Base-by-base conservation (phyloP, 768 basidiomycete genomes). In the Auriscalpium microsporum region DNA sequence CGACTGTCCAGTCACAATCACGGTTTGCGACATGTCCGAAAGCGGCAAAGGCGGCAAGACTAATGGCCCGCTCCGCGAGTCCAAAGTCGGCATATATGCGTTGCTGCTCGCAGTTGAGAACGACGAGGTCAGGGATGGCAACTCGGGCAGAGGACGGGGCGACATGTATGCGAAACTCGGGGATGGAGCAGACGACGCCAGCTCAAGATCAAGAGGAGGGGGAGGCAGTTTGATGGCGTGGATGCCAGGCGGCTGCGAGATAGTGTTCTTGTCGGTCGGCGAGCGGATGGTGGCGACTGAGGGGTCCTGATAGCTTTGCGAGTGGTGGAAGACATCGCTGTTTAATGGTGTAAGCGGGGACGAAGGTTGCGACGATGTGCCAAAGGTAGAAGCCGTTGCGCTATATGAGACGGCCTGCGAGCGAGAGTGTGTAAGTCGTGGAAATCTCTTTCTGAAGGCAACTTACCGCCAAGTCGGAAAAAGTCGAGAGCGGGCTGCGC, bases 41-140 rank as follows among this genome's bases (percentile, higher is more conserved):
- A 3, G 28, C 28, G 28, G 28, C 28, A 28, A 28, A 28, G 2
- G 28, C 28, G 28, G 28, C 28, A 28, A 5, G 28, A 28, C 28
- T 1, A 28, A 28, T 28, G 28, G 28, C 28, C 28, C 4, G 28
- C 28, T 28, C 28, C 28, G 28, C 28, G 16, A 13, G 19, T 16
- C 36, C 36, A 45, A 44, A 42, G 42, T 36, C 35, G 13, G 52
- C 10, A 28, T 44, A 33, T 14, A 42, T 42, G 40, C 40, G 40
- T 42, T 17, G 33, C 17, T 52, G 52, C 52, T 52, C 1, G 52
- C 45, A 17, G 59, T 60, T 1, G 60, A 57, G 28, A 62, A 46
- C 11, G 60, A 60, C 38, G 50, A 52, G 17, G 60, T 49, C 9
- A 60, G 58, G 3, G 60, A 62, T 21, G 60, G 60, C 17, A 62